Evolutionary conservation across 345 rosid species (phyloP).

Genomic region (Brassica cretica): DNA sequence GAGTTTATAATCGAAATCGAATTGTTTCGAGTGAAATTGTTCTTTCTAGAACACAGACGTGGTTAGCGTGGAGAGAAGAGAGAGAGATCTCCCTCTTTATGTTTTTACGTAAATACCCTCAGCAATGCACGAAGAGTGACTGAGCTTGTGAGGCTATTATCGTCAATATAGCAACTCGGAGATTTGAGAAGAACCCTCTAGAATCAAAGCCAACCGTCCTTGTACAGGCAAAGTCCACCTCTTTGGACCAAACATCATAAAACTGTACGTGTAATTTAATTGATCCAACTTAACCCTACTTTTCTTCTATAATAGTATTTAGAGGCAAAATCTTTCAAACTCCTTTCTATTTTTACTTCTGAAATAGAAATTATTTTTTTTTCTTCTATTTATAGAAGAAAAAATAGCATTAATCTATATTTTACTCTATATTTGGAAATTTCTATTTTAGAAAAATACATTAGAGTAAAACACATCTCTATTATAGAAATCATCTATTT

Average conservation of each 20-base stretch:
- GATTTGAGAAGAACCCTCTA: not conserved
- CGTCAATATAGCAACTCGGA: not conserved
- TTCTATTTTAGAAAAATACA: too few species aligned
- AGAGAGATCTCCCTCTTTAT: not conserved
- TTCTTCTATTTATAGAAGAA: too few species aligned
- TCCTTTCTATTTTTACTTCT: too few species aligned
- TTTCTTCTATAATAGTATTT: too few species aligned
- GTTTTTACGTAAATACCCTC: not conserved
- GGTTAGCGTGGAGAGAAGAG: not conserved
- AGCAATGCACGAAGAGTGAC: not conserved
- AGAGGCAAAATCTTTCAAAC: too few species aligned
- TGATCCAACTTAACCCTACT: too few species aligned
- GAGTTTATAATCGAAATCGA: conserved; percentile 20
- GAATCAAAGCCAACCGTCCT: not conserved
- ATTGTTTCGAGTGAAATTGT: not conserved
- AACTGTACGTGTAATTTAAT: too few species aligned
- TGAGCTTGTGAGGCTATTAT: not conserved
- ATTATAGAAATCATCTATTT: too few species aligned
- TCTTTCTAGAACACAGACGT: not conserved
- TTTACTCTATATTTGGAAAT: too few species aligned
- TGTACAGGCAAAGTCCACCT: conserved; percentile 39
- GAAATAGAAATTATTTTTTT: too few species aligned
- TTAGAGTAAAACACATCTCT: too few species aligned
- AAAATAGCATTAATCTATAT: too few species aligned
- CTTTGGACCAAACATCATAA: not conserved